Conservation (phyloP, 2,329 filamentous ascomycete genomes). For the Pseudofabraea citricarpa region DNA sequence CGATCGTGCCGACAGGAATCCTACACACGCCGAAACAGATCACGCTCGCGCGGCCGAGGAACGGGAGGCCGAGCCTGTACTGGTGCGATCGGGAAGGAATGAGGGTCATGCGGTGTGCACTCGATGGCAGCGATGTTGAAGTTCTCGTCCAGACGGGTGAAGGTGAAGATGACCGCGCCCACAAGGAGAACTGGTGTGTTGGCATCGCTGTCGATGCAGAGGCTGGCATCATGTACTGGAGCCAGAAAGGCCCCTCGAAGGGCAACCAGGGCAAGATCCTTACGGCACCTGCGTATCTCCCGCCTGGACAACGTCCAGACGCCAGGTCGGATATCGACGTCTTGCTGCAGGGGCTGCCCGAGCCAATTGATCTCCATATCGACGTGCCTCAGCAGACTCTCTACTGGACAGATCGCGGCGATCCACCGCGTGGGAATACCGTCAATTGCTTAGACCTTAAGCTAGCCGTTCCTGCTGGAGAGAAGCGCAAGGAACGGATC, state of each 20-base stretch:
- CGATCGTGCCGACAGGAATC: conserved; percentile 37
- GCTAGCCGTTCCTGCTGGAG: not conserved
- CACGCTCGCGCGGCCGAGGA: conserved; percentile 9
- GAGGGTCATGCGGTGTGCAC: conserved; percentile 32
- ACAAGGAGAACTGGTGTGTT: conserved; percentile 44
- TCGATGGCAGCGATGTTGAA: conserved; percentile 35
- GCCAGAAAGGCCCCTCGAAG: conserved; percentile 53
- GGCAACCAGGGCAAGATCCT: conserved; percentile 47
- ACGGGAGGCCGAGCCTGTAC: conserved; percentile 28
- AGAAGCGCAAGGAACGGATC: conserved; percentile 12
- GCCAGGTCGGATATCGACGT: conserved; percentile 12
- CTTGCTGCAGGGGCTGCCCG: conserved; percentile 39
- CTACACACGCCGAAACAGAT: conserved; percentile 47
- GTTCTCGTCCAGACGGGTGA: conserved; percentile 21
- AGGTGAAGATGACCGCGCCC: conserved; percentile 3
- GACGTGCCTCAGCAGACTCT: conserved; percentile 40
- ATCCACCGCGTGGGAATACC: conserved; percentile 48
- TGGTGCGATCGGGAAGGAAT: conserved; percentile 41
- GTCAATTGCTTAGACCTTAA: conserved; percentile 33
- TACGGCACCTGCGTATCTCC: conserved; percentile 37
- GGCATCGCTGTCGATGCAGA: conserved; percentile 44
- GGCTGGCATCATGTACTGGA: conserved; percentile 50
- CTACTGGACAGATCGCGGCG: conserved; percentile 59
- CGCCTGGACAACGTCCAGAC: conserved; percentile 21
- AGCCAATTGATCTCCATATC: conserved; percentile 53